Percentiles rank a stretch among this genome's conserved stretches.
Conservation (phyloP, 2,329 filamentous ascomycete genomes). For the Alternaria sp. region DNA sequence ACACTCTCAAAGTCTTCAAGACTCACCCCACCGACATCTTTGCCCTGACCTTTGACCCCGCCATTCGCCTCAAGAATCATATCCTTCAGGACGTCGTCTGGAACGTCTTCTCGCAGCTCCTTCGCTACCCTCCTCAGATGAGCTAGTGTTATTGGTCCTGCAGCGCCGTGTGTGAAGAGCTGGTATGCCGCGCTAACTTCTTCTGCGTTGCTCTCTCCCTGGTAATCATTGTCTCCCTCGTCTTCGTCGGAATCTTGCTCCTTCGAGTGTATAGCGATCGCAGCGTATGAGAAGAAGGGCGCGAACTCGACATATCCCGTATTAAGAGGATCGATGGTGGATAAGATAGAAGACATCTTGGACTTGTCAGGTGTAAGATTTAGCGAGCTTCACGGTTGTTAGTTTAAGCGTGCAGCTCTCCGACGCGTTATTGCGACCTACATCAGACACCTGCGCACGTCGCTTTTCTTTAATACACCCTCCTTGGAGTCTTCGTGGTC, state of each 20-base stretch:
- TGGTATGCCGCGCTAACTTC: constrained; percentile 84
- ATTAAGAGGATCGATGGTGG: constrained; percentile 81
- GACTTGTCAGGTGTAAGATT: constrained; percentile 71
- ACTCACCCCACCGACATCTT: constrained; percentile 70
- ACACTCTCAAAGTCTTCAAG: constrained; percentile 85
- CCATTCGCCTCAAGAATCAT: constrained; percentile 97
- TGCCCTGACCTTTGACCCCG: constrained; percentile 65
- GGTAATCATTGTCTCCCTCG: constrained; percentile 51
- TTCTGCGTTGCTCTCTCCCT: constrained; percentile 54
- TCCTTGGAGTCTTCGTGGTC: constrained; percentile 73
- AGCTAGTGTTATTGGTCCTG: constrained; percentile 76
- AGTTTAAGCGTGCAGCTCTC: constrained; percentile 9
- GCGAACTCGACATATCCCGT: constrained; percentile 81
- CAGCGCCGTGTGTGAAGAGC: constrained; percentile 72
- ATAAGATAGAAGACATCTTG: constrained; percentile 79
- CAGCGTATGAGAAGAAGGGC: constrained; percentile 86
- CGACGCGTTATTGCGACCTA: constrained; percentile 51
- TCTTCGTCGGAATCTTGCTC: constrained; percentile 51
- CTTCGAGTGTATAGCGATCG: constrained; percentile 75
- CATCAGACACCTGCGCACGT: constrained; percentile 60
- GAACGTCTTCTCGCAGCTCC: constrained; percentile 82
- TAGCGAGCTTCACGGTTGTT: constrained; percentile 69
- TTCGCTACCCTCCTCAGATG: constrained; percentile 81
- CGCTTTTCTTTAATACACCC: constrained; percentile 54
- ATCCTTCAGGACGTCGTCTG: constrained; percentile 83